These are phyloP conservation scores for Moesziomyces sp. DNA, from an alignment of 1,284 basidiomycete genomes.

Conservation along the genomic window DNA sequence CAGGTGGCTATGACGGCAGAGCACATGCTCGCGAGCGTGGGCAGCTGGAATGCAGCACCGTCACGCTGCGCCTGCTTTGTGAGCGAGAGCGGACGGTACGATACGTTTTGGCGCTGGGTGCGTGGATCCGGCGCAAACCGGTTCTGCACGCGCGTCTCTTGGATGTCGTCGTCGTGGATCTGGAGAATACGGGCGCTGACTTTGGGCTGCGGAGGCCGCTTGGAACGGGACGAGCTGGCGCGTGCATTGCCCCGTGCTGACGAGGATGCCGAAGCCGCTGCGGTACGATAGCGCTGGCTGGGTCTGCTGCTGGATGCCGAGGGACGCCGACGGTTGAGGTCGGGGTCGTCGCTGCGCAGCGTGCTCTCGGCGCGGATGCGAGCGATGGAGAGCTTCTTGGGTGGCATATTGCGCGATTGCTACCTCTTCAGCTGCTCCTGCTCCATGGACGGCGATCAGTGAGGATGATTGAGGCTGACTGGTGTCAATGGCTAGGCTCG, in stretches of 20 bases:
- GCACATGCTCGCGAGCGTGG: conserved; percentile 23
- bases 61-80: conserved; percentile 25
- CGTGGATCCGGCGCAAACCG: conserved; percentile 26
- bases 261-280: background rate
- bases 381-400: conserved; percentile 32
- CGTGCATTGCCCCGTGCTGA: background rate
- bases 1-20: conserved; percentile 21
- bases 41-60: conserved; percentile 12
- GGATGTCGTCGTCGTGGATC: conserved; percentile 31
- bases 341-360: conserved; percentile 31
- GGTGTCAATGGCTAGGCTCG: too few species aligned
- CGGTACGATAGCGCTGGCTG: conserved; percentile 18
- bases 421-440: too few species aligned
- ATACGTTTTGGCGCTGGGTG: conserved; percentile 24
- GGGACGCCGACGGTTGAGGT: conserved; percentile 28
- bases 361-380: conserved; percentile 32
- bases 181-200: conserved; percentile 23
- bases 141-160: conserved; percentile 31
- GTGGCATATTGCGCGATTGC: conserved; percentile 11
- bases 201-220: conserved; percentile 20
- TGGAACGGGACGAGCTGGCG: background rate
- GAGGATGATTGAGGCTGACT: too few species aligned
- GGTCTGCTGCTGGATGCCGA: conserved; percentile 7
- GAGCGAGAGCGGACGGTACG: conserved; percentile 20
- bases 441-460: too few species aligned